phyloP scores from a whole-genome alignment of 225 moss, liverwort and hornwort genomes.

The Rhytidiadelphus loreus region DNA sequence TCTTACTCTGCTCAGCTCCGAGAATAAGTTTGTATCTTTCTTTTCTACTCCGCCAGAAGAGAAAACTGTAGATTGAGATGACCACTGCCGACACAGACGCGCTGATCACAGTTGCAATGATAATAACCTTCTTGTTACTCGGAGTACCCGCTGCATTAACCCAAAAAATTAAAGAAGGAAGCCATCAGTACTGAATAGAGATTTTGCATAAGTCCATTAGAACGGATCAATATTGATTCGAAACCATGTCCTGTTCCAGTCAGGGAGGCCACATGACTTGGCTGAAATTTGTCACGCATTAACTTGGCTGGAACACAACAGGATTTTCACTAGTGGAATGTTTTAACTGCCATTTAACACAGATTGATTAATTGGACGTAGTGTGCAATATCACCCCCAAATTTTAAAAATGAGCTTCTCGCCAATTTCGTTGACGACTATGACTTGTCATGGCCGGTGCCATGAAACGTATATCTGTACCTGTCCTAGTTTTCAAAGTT shows the following conservation, averaged over 20 bases:
- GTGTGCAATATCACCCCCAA: too few species aligned
- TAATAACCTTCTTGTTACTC: not conserved
- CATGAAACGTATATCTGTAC: not conserved
- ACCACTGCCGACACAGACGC: not conserved
- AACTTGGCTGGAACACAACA: not conserved
- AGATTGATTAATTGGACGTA: not conserved
- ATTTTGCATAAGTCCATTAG: not conserved
- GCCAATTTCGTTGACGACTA: not conserved
- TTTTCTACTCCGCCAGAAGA: constrained; percentile 9
- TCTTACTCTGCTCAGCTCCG: constrained; percentile 12
- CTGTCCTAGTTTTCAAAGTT: too few species aligned
- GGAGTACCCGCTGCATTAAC: not conserved
- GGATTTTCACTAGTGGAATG: not conserved
- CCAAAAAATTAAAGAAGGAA: not conserved
- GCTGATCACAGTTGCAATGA: not conserved
- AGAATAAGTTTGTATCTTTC: constrained; percentile 9
- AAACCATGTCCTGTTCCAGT: not conserved
- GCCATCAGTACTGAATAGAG: not conserved
- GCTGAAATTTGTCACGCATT: too few species aligned
- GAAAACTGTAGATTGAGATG: not conserved
- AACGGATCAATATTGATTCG: too few species aligned
- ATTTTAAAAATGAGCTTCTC: not conserved
- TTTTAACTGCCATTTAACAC: not conserved
- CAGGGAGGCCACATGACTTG: not conserved
- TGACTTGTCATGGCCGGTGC: too few species aligned